Evolutionary conservation across 2,329 filamentous ascomycete species (phyloP), one percentile per base, ranked within the genome.

Genomic region (Verticillium tricorpus): DNA sequence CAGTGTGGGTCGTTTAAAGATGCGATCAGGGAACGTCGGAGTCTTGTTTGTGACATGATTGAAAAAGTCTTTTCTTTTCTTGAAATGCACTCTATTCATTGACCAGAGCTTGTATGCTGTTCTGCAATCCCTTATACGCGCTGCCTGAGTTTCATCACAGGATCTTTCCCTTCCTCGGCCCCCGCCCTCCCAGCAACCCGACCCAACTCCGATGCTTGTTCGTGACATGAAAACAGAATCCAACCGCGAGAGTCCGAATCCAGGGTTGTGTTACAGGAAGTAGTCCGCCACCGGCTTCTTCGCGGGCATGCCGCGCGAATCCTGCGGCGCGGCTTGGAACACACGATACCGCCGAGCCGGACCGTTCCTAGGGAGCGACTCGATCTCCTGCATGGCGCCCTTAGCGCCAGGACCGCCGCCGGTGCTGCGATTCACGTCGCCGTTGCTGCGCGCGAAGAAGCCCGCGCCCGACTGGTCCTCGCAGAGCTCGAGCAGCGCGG

Each of bases 251-350:
- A 22, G 5, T 25, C 19, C 17, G 19, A 25, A 22, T 25, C 45
- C n/a, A 22, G 39, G 25, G 37, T 15, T 19, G 25, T 58, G 50
- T 75, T 74, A 88, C 77, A 99, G 80, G 76, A 99, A 99, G 80
- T 98, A 99, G 78, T 98, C 94, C 15, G 93, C 93, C 60, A 97
- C 92, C 3, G 95, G 95, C 77, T 98, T 98, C 85, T 99, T 99
- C 3, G 95, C 95, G 63, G 95, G 95, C 95, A 99, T 99, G 5
- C 95, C 95, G 69, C 95, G 85, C 1, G 90, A 93, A 75, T 98
- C 95, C 78, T 99, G 95, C 59, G 95, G 93, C 60, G 95, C 95
- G 0, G 95, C 95, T 71, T 98, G 93, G 73, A 99, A 99, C 11
- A 99, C 94, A 39, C 94, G 83, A 77, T 99, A 99, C 67, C 95